phyloP scores from a whole-genome alignment of 768 basidiomycete genomes.

The Pseudohyphozyma bogoriensis region DNA sequence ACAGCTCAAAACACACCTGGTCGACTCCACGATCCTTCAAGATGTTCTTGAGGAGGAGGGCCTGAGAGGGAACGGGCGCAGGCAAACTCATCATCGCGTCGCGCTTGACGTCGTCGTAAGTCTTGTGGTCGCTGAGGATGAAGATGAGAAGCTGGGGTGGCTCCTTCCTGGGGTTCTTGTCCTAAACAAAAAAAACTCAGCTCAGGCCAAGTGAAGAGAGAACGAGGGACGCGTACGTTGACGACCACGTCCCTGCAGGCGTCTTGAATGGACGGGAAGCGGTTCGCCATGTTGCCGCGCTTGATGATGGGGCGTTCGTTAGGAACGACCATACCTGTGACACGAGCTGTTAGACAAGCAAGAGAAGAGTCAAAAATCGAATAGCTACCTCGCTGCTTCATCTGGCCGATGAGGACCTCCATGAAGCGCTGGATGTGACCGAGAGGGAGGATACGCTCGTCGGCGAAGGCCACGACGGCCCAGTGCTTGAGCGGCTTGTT shows the following conservation, averaged over 20 bases:
- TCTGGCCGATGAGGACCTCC: not conserved
- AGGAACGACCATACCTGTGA: not conserved
- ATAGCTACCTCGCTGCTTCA: not conserved
- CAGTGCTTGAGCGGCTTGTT: constrained; percentile 17
- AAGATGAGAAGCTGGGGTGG: not conserved
- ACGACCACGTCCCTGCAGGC: too few relatives aligned
- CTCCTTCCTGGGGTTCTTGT: not conserved
- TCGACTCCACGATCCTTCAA: not conserved
- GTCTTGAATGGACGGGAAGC: too few relatives aligned
- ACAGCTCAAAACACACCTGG: not conserved
- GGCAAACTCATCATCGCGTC: constrained; percentile 2
- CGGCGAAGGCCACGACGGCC: constrained; percentile 1
- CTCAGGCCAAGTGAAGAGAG: too few relatives aligned
- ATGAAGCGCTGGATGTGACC: not conserved
- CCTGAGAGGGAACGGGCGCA: constrained; percentile 16
- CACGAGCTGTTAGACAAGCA: too few relatives aligned
- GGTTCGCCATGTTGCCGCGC: not conserved
- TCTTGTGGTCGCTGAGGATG: constrained; percentile 7
- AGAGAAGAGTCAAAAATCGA: not conserved
- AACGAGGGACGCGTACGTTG: too few relatives aligned
- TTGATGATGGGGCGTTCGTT: not conserved
- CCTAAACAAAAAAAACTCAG: not conserved
- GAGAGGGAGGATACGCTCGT: not conserved
- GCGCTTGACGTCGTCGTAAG: constrained; percentile 21
- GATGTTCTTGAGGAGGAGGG: constrained; percentile 4